A percentile compares a stretch with the other conserved stretches of the same genome.
Evolutionary conservation across 1,284 basidiomycete species (phyloP).

Genomic region (Naganishia cerealis): DNA sequence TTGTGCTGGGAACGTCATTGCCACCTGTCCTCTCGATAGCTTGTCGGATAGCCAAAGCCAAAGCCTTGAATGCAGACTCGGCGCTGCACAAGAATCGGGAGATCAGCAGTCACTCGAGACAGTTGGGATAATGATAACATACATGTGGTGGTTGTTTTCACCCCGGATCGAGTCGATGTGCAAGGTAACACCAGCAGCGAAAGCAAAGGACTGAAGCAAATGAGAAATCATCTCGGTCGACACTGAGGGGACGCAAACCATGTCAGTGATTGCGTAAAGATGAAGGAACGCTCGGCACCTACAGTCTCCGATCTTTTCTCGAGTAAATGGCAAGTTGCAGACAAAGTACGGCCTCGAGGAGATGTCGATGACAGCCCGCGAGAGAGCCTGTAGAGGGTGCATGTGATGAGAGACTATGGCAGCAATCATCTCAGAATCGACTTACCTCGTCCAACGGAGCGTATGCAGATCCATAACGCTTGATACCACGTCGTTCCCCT

Average conservation of each 20-base stretch:
- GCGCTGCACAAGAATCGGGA: slow-evolving; percentile 60
- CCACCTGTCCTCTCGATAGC: slow-evolving; percentile 87
- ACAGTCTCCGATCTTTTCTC: slow-evolving; percentile 94
- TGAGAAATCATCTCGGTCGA: slow-evolving; percentile 88
- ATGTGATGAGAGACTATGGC: background rate
- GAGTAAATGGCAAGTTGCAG: slow-evolving; percentile 80
- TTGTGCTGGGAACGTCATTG: slow-evolving; percentile 92
- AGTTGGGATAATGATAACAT: slow-evolving; percentile 44
- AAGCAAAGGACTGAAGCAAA: slow-evolving; percentile 54
- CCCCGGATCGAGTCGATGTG: slow-evolving; percentile 93
- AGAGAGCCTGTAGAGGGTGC: slow-evolving; percentile 68
- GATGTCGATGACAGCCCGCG: slow-evolving; percentile 94
- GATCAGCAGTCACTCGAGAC: slow-evolving; percentile 12
- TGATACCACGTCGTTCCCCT: slow-evolving; percentile 91
- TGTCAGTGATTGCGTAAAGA: slow-evolving; percentile 1
- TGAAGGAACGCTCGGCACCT: slow-evolving; percentile 38
- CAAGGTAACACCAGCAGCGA: slow-evolving; percentile 53
- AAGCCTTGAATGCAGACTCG: slow-evolving; percentile 96
- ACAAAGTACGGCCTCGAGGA: slow-evolving; percentile 95
- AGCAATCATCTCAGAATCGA: slow-evolving; percentile 9
- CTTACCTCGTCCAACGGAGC: slow-evolving; percentile 93
- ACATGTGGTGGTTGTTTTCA: slow-evolving; percentile 98
- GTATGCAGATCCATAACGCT: slow-evolving; percentile 92
- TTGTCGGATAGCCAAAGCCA: slow-evolving; percentile 91
- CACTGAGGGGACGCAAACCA: slow-evolving; percentile 49